Evolutionary conservation across 208 protist genomes (phyloP).

Genomic region (Novymonas esmeraldas): DNA sequence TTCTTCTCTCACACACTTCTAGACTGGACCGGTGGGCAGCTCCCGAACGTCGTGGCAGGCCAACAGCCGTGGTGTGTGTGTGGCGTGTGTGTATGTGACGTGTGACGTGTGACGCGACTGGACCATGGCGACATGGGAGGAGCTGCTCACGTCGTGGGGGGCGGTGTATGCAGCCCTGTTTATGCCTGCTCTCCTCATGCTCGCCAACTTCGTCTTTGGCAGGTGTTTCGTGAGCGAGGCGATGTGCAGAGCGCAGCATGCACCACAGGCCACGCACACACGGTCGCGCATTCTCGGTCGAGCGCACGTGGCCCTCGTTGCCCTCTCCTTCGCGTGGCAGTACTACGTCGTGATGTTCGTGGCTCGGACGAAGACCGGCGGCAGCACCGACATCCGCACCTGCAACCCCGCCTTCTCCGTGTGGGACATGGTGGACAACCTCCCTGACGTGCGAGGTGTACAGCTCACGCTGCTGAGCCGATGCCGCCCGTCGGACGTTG

Average conservation of each 20-base stretch:
- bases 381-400: slow-evolving; percentile 2
- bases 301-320: slow-evolving; percentile 32
- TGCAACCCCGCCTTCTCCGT: slow-evolving; percentile 36
- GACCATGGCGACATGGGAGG: slow-evolving; percentile 18
- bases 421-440: slow-evolving; percentile 40
- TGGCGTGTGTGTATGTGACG: too few species aligned
- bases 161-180: slow-evolving; percentile 54
- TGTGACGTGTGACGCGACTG: too few species aligned
- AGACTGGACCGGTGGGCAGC: too few species aligned
- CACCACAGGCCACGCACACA: slow-evolving; percentile 22
- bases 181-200: slow-evolving; percentile 55
- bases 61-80: too few species aligned
- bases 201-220: slow-evolving; percentile 67
- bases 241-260: slow-evolving; percentile 37
- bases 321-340: slow-evolving; percentile 58
- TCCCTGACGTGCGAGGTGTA: slow-evolving; percentile 16
- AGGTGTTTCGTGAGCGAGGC: slow-evolving; percentile 63
- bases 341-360: slow-evolving; percentile 62
- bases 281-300: slow-evolving; percentile 33
- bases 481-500: slow-evolving; percentile 30
- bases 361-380: slow-evolving; percentile 12
- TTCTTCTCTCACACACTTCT: too few species aligned
- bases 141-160: slow-evolving; percentile 52
- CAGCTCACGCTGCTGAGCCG: slow-evolving; percentile 13
- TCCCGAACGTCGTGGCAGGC: too few species aligned